Evolutionary conservation across 176 grass and related monocot genomes (phyloP).

Genomic region (Avena atlantica): DNA sequence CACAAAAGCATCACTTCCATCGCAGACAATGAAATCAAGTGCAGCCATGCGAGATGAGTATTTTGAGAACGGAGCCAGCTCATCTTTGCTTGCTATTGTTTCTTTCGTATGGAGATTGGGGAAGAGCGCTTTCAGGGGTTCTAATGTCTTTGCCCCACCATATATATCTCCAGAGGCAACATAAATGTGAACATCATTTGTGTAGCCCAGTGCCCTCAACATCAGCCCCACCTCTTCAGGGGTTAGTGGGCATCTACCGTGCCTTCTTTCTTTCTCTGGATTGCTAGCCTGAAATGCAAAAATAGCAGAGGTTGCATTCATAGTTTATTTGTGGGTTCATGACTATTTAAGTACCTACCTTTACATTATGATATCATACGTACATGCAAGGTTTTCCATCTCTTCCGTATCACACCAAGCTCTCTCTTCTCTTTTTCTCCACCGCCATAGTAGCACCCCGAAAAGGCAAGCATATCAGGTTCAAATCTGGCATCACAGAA

Average conservation of each 20-base stretch:
- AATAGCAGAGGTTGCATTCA: slow-evolving; percentile 2
- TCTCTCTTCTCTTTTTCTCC: slow-evolving; percentile 75
- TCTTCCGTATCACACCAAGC: slow-evolving; percentile 69
- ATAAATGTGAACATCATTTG: slow-evolving; percentile 68
- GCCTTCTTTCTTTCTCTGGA: slow-evolving; percentile 76
- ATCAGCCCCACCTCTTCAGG: slow-evolving; percentile 84
- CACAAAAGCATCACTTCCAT: slow-evolving; percentile 85
- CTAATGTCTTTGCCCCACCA: slow-evolving; percentile 65
- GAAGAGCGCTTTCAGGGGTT: slow-evolving; percentile 66
- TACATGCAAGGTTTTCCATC: slow-evolving; percentile 86
- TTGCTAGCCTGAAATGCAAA: slow-evolving; percentile 60
- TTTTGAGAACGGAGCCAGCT: slow-evolving; percentile 65
- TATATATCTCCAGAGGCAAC: slow-evolving; percentile 88
- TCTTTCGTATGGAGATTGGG: slow-evolving; percentile 82
- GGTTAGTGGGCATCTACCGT: slow-evolving; percentile 82
- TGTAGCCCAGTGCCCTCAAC: slow-evolving; percentile 73
- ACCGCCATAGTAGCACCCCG: slow-evolving; percentile 82
- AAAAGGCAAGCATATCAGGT: slow-evolving; percentile 91
- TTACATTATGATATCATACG: slow-evolving; percentile 31
- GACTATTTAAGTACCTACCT: slow-evolving; percentile 24
- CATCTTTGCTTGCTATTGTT: slow-evolving; percentile 73
- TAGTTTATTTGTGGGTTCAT: background rate
- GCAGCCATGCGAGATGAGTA: slow-evolving; percentile 81
- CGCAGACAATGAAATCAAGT: slow-evolving; percentile 82
- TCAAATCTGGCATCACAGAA: slow-evolving; percentile 74